A percentile compares a stretch with the other conserved stretches of the same genome.
These are phyloP conservation scores for Triangularia verruculosa DNA, from an alignment of 2,329 filamentous ascomycete genomes.

Conservation along the genomic window DNA sequence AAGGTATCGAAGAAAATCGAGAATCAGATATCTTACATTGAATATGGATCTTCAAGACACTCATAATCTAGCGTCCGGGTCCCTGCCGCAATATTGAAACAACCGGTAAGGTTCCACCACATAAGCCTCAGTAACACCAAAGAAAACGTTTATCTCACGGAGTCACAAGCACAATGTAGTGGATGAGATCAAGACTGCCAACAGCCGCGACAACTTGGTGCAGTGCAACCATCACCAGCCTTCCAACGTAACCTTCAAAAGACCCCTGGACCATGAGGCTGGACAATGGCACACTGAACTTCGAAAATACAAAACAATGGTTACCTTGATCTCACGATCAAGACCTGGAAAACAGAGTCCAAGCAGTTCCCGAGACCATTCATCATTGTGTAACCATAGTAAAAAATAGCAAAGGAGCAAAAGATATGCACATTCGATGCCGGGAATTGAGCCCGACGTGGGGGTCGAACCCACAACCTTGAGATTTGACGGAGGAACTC, in stretches of 20 bases:
- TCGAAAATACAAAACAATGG: too few relatives aligned
- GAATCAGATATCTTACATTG: background rate
- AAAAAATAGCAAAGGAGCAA: background rate
- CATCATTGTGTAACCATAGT: background rate
- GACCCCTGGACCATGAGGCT: background rate
- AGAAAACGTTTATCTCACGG: background rate
- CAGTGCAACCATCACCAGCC: background rate
- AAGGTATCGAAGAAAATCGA: too few relatives aligned
- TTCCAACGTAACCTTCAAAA: background rate
- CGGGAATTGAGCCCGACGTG: constrained; percentile 11
- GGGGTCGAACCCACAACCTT: constrained; percentile 12
- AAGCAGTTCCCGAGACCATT: background rate
- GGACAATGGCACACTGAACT: background rate
- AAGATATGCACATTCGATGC: constrained; percentile 2
- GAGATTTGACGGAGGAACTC: constrained; percentile 14
- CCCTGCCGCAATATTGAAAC: background rate
- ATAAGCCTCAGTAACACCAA: background rate
- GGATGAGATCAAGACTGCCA: background rate
- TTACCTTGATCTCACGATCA: too few relatives aligned
- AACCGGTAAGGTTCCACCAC: background rate
- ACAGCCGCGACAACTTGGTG: background rate
- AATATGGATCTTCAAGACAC: background rate
- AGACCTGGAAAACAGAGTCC: background rate
- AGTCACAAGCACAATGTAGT: background rate
- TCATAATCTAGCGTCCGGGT: background rate